Evolutionary conservation across 2,329 filamentous ascomycete genomes (phyloP).

Genomic region (Aspergillus pseudoglaucus): DNA sequence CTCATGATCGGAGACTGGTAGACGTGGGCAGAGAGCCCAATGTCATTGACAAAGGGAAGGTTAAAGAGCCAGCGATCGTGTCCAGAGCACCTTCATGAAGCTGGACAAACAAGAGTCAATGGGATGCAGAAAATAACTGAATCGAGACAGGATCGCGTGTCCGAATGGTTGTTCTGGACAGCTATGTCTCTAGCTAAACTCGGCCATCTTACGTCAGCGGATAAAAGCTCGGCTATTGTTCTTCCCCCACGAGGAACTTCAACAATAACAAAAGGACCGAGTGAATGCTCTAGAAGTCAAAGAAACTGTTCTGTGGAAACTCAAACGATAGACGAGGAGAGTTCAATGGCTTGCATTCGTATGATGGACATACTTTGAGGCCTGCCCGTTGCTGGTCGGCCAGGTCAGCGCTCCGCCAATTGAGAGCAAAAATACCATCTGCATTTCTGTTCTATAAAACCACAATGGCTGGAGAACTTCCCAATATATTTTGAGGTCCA

Average conservation of each 20-base stretch:
- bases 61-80: conserved; percentile 2
- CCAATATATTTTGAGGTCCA: too few species aligned
- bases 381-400: too few species aligned
- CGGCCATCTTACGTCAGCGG: conserved; percentile 16
- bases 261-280: too few species aligned
- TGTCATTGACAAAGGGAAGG: conserved; percentile 21
- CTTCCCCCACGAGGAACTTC: background rate
- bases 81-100: conserved; percentile 15
- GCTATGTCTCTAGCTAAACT: conserved; percentile 11
- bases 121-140: conserved; percentile 1
- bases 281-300: too few species aligned
- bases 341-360: too few species aligned
- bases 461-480: too few species aligned
- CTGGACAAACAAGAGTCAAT: conserved; percentile 1
- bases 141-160: conserved; percentile 10
- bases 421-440: too few species aligned
- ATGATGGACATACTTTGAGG: too few species aligned
- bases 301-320: too few species aligned
- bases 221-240: background rate
- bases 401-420: too few species aligned
- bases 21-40: conserved; percentile 15
- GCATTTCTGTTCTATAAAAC: too few species aligned
- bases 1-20: conserved; percentile 34
- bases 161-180: conserved; percentile 17
- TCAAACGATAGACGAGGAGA: too few species aligned